Base-by-base conservation (phyloP, 805 yeast genomes). In the Metschnikowia bowlesiae region DNA sequence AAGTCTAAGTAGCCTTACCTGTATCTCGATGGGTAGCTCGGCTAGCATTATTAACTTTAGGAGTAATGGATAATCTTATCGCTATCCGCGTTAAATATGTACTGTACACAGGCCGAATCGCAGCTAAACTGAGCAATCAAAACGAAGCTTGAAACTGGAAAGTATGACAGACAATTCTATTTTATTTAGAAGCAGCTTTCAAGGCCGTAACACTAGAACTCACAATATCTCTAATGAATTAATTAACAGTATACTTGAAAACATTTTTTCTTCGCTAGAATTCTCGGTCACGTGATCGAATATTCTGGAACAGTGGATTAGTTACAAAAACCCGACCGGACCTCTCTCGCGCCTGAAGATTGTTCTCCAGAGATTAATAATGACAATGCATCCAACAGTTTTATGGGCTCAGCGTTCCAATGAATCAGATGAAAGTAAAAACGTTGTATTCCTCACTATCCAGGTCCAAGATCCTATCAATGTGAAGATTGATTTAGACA, bases 391-490 rank as follows among this genome's bases (percentile, higher is more conserved):
- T 43, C 81, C 84, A 44, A 72, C 70, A 74, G 92, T 89, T 38
- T 75, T 83, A 65, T 92, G 99, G 99, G 98, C 99, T 10, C 99
- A 92, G 76, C 88, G 99, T 71, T 89, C 97, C 49, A 83, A 77
- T 63, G 85, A 76, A n/a, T 68, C 76, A 4, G 95, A 84, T 36
- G 79, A 80, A 9, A 74, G 80, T 31, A 91, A 88, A 70, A 92
- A 92, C 68, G 63, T 89, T 35, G 60, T 94, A 18, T 86, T 78
- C 66, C 68, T 92, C 50, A 90, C 96, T 0, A 79, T 92, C 48
- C 77, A 80, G 53, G 82, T 88, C 30, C 77, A 83, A 26, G 96
- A 91, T 65, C 81, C 91, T 29, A 76, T 70, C 44, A 71, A 81
- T 49, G 79, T 85, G 39, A 76, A 81, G 53, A 72, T 89, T 50